A percentile compares a stretch with the other conserved stretches of the same genome.
Evolutionary conservation across 176 grass and related monocot species (phyloP).

Genomic region (Carex cristatella): DNA sequence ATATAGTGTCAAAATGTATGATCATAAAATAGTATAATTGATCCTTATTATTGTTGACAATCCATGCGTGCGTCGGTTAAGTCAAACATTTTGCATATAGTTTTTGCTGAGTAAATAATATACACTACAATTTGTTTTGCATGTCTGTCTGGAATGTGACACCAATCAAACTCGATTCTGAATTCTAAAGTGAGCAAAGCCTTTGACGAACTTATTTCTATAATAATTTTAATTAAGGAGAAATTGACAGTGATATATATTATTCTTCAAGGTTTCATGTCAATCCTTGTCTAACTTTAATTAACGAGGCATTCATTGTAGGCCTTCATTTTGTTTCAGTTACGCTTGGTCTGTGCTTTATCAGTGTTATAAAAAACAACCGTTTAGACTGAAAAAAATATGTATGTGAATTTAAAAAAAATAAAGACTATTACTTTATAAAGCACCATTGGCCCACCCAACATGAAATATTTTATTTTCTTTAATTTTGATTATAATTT

Average conservation of each 20-base stretch:
- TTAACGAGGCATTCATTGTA: not conserved
- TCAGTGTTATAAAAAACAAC: too few relatives aligned
- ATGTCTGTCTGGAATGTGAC: not conserved
- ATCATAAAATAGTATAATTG: too few relatives aligned
- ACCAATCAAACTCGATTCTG: not conserved
- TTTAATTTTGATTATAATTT: too few relatives aligned
- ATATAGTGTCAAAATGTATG: too few relatives aligned
- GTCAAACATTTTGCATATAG: not conserved
- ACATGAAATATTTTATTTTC: too few relatives aligned
- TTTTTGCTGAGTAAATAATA: not conserved
- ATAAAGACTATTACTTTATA: too few relatives aligned
- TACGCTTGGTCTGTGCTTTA: not conserved
- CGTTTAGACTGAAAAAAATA: too few relatives aligned
- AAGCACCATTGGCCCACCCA: too few relatives aligned
- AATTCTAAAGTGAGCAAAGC: too few relatives aligned
- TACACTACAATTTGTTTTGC: too few relatives aligned
- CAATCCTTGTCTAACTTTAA: not conserved
- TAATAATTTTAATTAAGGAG: not conserved
- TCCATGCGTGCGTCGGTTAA: not conserved
- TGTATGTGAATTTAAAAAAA: too few relatives aligned
- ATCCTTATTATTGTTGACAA: not conserved
- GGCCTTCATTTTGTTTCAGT: not conserved
- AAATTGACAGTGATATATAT: conserved; percentile 12
- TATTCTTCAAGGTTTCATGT: not conserved
- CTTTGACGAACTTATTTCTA: not conserved